Evolutionary conservation across 2,329 filamentous ascomycete genomes (phyloP).

Genomic region (Aspergillus alliaceus): DNA sequence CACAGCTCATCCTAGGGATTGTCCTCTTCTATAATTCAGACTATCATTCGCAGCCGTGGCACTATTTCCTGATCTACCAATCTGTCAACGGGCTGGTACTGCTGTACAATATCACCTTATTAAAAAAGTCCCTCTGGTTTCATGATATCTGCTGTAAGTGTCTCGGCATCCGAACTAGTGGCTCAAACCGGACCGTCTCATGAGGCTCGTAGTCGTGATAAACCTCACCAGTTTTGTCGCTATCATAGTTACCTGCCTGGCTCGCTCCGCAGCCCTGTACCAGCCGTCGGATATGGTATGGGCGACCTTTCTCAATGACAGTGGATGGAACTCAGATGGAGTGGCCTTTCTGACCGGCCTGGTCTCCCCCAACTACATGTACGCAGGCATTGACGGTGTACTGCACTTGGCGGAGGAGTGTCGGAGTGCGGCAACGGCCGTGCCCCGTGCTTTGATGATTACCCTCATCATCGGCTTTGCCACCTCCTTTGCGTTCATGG

Average conservation of each 20-base stretch:
- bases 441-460: slow-evolving; percentile 34
- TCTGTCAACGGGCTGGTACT: slow-evolving; percentile 17
- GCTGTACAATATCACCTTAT: slow-evolving; percentile 21
- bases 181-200: neutral
- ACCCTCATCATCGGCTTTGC: slow-evolving; percentile 28
- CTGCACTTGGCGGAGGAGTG: slow-evolving; percentile 41
- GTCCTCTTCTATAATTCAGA: slow-evolving; percentile 15
- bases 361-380: slow-evolving; percentile 40
- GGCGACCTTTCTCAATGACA: slow-evolving; percentile 28
- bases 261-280: neutral
- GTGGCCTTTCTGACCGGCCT: slow-evolving; percentile 43
- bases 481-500: slow-evolving; percentile 27
- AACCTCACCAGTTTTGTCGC: neutral
- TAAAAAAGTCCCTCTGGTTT: slow-evolving; percentile 12
- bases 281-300: neutral
- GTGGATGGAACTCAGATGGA: slow-evolving; percentile 35
- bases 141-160: slow-evolving; percentile 20
- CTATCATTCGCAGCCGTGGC: slow-evolving; percentile 19
- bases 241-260: neutral
- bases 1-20: slow-evolving; percentile 19
- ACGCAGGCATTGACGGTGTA: slow-evolving; percentile 32
- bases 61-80: slow-evolving; percentile 26
- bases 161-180: slow-evolving; percentile 3
- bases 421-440: slow-evolving; percentile 28
- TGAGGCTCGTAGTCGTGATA: neutral